Evolutionary conservation across 768 basidiomycete species (phyloP), one percentile per base, ranked within the genome.

Genomic region (Mycena albidolilacea): DNA sequence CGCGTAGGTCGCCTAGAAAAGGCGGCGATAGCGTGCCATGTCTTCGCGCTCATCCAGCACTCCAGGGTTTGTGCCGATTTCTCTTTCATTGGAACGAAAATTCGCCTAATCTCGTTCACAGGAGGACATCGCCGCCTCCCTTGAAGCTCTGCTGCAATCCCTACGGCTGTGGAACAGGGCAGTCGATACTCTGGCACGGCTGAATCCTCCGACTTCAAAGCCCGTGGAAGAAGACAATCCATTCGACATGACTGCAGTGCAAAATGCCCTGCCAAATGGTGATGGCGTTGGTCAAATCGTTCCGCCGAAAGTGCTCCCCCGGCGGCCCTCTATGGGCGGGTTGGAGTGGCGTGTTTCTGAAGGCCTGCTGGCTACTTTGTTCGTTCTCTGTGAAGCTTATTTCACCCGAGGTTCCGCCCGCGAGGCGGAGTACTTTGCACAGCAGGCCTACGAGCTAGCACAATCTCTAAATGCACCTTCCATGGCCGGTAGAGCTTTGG

Each of bases 101-200:
- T 64, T 64, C 3, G 38, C 30, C 19, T 64, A 7, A 5, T 7
- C 5, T 55, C 21, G 6, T 55, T 38, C 66, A 43, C 17, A 96
- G 93, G 90, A 92, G 57, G 90, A 96, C 59, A 82, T 89, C 0
- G 83, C 88, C 0, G 82, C 85, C 6, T 87, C 91, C 3, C 77
- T 95, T 17, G 84, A 88, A 57, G 87, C 87, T 21, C 83, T 92
- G 73, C 82, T 93, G 14, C 93, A 93, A 74, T 89, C 93, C 0
- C 85, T 96, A 62, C 90, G 95, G 19, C 82, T 97, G 2, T 95
- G 92, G 91, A 94, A 93, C 78, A 90, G 94, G 37, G 95, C 95
- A 5, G 82, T 91, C 15, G 95, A 95, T 23, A 88, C 88, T 0
- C 79, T 95, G 0, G 81, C 88, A 7, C 90, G 93, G 39, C 84